phyloP scores from a whole-genome alignment of 768 basidiomycete genomes.

The Scleroderma citrinum region DNA sequence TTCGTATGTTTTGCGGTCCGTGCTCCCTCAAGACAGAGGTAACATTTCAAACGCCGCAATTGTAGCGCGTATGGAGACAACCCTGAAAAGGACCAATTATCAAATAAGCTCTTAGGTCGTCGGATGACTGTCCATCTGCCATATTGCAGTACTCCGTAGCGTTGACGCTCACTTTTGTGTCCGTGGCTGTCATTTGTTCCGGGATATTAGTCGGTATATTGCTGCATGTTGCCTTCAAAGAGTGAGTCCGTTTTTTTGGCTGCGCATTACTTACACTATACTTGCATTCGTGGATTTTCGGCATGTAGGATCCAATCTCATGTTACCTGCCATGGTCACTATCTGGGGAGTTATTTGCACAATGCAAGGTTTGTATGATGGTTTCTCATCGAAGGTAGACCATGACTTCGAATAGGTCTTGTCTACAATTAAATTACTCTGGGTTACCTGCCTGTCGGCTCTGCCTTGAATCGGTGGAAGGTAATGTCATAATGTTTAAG shows the following conservation, averaged over 20 bases:
- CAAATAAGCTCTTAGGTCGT: conserved; percentile 8
- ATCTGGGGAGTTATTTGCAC: conserved; percentile 58
- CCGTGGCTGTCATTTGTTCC: background rate
- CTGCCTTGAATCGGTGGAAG: conserved; percentile 53
- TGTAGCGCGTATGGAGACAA: conserved; percentile 54
- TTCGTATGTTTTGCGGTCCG: conserved; percentile 35
- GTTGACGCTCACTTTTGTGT: conserved; percentile 25
- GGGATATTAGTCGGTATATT: conserved; percentile 40
- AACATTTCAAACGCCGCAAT: conserved; percentile 55
- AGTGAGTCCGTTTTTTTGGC: conserved; percentile 10
- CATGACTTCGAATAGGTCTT: conserved; percentile 29
- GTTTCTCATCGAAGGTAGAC: background rate
- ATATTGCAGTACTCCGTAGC: conserved; percentile 29
- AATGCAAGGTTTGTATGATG: background rate
- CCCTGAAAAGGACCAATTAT: conserved; percentile 32
- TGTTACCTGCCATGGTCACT: conserved; percentile 56
- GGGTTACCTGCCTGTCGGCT: conserved; percentile 48
- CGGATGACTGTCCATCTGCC: background rate
- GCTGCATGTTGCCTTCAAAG: conserved; percentile 55
- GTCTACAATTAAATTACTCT: conserved; percentile 43
- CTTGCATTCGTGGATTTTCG: conserved; percentile 8
- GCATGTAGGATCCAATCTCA: conserved; percentile 47
- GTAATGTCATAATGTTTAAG: conserved; percentile 20
- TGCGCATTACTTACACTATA: background rate
- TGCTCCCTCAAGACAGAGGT: conserved; percentile 26